These are phyloP conservation scores for Saccharum spontaneum DNA, from an alignment of 176 grass and related monocot genomes.

Conservation along the genomic window DNA sequence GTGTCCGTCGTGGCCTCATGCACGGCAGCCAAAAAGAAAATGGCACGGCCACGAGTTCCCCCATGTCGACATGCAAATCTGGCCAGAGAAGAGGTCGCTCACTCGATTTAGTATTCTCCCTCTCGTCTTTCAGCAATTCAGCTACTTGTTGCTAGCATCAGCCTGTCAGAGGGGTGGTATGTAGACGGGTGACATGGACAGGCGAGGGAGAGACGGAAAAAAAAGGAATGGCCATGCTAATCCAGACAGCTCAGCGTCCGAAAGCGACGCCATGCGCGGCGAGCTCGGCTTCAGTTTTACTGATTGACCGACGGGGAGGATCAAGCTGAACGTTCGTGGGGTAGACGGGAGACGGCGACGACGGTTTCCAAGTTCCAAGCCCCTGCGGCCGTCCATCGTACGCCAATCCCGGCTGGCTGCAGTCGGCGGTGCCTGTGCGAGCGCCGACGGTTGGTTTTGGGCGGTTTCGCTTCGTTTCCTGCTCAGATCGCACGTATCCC, in stretches of 20 bases:
- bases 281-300: neutral
- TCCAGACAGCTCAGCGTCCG: conserved; percentile 45
- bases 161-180: neutral
- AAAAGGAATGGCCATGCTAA: conserved; percentile 34
- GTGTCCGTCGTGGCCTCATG: neutral
- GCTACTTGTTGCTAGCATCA: neutral
- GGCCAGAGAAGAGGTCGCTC: neutral
- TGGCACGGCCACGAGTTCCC: neutral
- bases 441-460: neutral
- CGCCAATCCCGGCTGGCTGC: neutral
- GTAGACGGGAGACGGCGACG: neutral
- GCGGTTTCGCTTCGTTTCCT: neutral
- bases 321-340: neutral
- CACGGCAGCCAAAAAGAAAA: neutral
- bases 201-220: no score
- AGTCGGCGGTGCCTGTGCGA: neutral
- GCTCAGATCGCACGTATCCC: neutral
- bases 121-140: neutral
- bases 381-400: neutral
- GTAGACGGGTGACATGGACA: neutral
- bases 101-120: neutral
- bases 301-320: neutral
- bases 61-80: neutral
- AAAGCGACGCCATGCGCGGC: conserved; percentile 1
- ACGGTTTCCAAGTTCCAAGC: neutral